Conservation (phyloP, 192 early-diverging fungal species). For the Coemansia sp. region DNA sequence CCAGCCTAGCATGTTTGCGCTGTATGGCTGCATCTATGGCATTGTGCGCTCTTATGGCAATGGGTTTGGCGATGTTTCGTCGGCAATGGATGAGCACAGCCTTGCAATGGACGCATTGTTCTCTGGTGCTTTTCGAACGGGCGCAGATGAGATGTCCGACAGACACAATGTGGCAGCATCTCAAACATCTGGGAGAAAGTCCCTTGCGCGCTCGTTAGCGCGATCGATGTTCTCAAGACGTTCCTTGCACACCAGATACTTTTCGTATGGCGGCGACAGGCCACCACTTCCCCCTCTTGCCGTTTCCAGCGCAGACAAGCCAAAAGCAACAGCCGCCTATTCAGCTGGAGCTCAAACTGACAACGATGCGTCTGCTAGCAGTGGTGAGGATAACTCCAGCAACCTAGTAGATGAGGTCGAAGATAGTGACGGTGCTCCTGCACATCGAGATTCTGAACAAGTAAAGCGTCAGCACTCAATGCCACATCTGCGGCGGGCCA, state of each 20-base stretch:
- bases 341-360: neutral
- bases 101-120: slow-evolving; percentile 12
- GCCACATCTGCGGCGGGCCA: slow-evolving; percentile 42
- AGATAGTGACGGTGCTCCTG: neutral
- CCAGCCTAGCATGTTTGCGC: slow-evolving; percentile 63
- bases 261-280: slow-evolving; percentile 24
- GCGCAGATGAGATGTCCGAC: neutral
- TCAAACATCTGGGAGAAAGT: slow-evolving; percentile 37
- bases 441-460: neutral
- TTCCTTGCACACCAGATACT: slow-evolving; percentile 18
- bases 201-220: slow-evolving; percentile 45
- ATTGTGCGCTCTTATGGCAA: slow-evolving; percentile 19
- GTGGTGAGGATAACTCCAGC: neutral
- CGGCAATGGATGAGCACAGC: slow-evolving; percentile 17
- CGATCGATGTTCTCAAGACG: slow-evolving; percentile 40
- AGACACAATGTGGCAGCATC: slow-evolving; percentile 22
- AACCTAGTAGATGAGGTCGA: neutral
- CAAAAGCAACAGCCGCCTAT: neutral
- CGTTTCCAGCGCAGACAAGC: neutral
- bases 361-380: neutral
- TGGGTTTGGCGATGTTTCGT: slow-evolving; percentile 21
- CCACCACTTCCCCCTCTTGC: slow-evolving; percentile 2
- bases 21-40: slow-evolving; percentile 59
- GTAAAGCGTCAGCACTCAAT: slow-evolving; percentile 51
- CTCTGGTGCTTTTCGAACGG: slow-evolving; percentile 6